Conservation (phyloP, 1,139 yeast genomes). For the Lodderomyces jiufengensis region DNA sequence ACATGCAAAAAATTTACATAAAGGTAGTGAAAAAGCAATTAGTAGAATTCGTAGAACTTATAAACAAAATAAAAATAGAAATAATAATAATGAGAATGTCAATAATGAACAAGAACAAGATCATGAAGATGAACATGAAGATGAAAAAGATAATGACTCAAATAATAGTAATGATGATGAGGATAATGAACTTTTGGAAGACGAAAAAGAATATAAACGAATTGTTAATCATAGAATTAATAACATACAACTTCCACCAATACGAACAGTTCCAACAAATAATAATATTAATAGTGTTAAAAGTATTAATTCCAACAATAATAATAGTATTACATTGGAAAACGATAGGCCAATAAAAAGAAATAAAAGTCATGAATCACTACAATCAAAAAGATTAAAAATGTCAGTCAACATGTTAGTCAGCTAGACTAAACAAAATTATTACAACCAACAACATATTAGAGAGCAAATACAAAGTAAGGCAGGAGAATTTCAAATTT, state of each 20-base stretch:
- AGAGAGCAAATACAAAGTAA: too few species aligned
- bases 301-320: too few species aligned
- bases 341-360: background rate
- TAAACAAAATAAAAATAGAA: conserved; percentile 17
- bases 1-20: conserved; percentile 91
- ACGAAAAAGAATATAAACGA: background rate
- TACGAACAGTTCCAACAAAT: background rate
- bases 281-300: conserved; percentile 1
- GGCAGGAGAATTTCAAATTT: too few species aligned
- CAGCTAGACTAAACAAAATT: conserved; percentile 20
- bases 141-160: background rate
- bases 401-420: conserved; percentile 48
- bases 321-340: background rate
- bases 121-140: background rate
- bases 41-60: conserved; percentile 41
- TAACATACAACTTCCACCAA: background rate
- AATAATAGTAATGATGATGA: conserved; percentile 5
- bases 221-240: too few species aligned
- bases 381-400: conserved; percentile 35
- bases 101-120: background rate
- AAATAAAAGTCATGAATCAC: conserved; percentile 21
- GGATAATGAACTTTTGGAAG: background rate
- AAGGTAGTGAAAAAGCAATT: conserved; percentile 54
- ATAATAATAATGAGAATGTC: background rate
- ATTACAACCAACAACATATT: too few species aligned